phyloP scores from a whole-genome alignment of 805 yeast genomes.

The Candida pseudofarinosa region DNA sequence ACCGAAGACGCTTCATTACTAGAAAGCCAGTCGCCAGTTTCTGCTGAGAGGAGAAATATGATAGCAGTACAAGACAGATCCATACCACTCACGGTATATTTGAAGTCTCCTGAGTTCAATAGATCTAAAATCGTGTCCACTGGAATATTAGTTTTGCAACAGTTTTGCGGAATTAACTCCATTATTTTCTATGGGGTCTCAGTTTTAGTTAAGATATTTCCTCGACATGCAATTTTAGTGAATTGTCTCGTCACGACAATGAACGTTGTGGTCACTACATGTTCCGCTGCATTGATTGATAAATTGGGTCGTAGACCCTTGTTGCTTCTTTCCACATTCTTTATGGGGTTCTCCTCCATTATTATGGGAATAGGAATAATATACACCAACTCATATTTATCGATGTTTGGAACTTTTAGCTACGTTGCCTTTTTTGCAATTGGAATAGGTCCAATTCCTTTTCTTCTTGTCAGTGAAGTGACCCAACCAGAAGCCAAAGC shows the following conservation, averaged over 20 bases:
- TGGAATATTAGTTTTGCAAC: conserved; percentile 77
- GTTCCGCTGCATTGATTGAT: conserved; percentile 75
- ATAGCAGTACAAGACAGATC: conserved; percentile 4
- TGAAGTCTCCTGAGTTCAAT: conserved; percentile 47
- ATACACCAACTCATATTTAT: conserved; percentile 38
- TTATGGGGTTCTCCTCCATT: conserved; percentile 66
- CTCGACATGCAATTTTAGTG: conserved; percentile 63
- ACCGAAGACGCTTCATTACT: conserved; percentile 2
- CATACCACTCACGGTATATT: conserved; percentile 38
- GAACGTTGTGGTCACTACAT: conserved; percentile 70
- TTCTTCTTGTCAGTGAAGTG: conserved; percentile 82
- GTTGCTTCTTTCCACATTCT: conserved; percentile 56
- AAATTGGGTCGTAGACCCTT: conserved; percentile 68
- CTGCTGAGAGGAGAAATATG: neutral
- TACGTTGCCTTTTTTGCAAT: conserved; percentile 85
- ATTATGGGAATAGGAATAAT: conserved; percentile 66
- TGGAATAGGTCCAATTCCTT: conserved; percentile 96
- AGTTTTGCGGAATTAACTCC: conserved; percentile 88
- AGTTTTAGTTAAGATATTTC: conserved; percentile 67
- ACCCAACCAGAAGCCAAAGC: conserved; percentile 77
- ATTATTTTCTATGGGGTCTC: conserved; percentile 92
- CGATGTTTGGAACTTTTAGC: conserved; percentile 61
- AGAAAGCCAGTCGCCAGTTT: conserved; percentile 2
- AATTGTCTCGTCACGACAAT: conserved; percentile 74
- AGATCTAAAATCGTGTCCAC: conserved; percentile 65